Evolutionary conservation across 2,329 filamentous ascomycete species (phyloP), one percentile per base, ranked within the genome.

Genomic region (Clarireedia paspali): DNA sequence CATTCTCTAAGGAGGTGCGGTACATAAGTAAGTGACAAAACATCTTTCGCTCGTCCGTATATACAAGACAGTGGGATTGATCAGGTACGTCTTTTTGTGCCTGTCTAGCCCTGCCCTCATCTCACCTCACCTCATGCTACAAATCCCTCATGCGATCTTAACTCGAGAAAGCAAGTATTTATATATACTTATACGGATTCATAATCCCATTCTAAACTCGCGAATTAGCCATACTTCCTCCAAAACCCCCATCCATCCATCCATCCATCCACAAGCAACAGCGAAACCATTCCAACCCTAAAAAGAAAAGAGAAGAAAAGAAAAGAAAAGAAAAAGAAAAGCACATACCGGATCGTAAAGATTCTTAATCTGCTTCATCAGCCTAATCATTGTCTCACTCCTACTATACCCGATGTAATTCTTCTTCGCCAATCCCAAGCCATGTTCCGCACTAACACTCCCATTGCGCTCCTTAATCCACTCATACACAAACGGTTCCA

Each of bases 101-200:
- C 20, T 20, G 20, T 20, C 20, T 20, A 20, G 20, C 20, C 20
- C 20, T 20, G 20, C 20, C 20, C 20, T 20, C 20, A 20, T 2
- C 20, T 20, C 20, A 20, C 20, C 20, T 20, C 20, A 20, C 20
- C 20, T 20, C 20, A 20, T 20, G 20, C 20, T 20, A 20, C 20
- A 20, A 20, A 20, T 20, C 20, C 20, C 20, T 20, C 20, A 20
- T 20, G 20, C 20, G 20, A 20, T 20, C 20, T 20, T 20, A 20
- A 20, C 20, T 20, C 20, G 20, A 20, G 20, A 20, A 20, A 42
- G 6, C n/a, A n/a, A 0, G n/a, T 14, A 46, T 30, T 49, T 73
- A 86, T 63, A 97, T 87, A 71, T 96, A 97, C 75, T 97, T 97
- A 78, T 97, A 97, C 0, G 92, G 92, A 74, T 96, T 97, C 90